These are phyloP conservation scores for Serendipita sp. DNA, from an alignment of 768 basidiomycete genomes.

Conservation along the genomic window DNA sequence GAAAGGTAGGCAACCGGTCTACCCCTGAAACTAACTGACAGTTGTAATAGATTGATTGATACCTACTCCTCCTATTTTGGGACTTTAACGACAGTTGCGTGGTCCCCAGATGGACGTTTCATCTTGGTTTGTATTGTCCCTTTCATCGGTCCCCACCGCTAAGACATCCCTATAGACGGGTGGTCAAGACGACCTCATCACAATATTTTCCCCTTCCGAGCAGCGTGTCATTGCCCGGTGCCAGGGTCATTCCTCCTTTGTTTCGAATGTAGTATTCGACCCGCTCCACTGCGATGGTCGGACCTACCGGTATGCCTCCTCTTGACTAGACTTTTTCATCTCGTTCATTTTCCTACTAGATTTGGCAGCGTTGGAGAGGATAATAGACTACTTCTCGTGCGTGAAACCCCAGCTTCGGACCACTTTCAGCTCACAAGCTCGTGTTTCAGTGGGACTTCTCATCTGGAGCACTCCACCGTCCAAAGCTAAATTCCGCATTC, in stretches of 20 bases:
- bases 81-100: constrained; percentile 71
- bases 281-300: constrained; percentile 73
- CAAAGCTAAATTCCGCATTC: constrained; percentile 54
- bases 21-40: neutral
- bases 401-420: constrained; percentile 15
- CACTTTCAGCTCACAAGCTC: constrained; percentile 12
- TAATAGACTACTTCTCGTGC: constrained; percentile 78
- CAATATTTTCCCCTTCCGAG: constrained; percentile 89
- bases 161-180: constrained; percentile 43
- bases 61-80: constrained; percentile 94
- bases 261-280: constrained; percentile 80
- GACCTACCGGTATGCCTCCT: constrained; percentile 48
- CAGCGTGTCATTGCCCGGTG: constrained; percentile 88
- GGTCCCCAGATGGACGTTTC: constrained; percentile 93
- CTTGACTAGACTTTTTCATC: neutral
- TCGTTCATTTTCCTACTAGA: neutral
- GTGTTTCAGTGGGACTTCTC: constrained; percentile 78
- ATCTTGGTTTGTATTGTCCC: constrained; percentile 41
- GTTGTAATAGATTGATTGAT: constrained; percentile 55
- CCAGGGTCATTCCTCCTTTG: constrained; percentile 93
- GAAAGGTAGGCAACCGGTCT: constrained; percentile 45
- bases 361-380: constrained; percentile 97
- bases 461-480: constrained; percentile 75
- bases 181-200: constrained; percentile 91
- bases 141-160: neutral